Base-by-base conservation (phyloP, 2,329 filamentous ascomycete genomes). In the Hymenoscyphus albidus region DNA sequence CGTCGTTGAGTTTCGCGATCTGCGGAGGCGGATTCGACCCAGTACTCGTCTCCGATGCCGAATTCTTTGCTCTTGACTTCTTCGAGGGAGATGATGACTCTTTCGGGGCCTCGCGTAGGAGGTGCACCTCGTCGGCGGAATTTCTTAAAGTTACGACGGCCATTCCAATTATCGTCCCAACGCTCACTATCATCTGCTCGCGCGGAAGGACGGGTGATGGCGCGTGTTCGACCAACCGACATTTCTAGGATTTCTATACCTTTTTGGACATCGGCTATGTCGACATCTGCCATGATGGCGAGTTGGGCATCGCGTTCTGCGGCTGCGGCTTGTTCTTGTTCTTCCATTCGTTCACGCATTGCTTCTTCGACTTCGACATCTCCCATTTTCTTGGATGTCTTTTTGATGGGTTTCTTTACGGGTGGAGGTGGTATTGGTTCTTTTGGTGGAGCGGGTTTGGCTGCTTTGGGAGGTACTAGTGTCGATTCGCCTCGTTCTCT, bases 121-220 rank as follows among this genome's bases (percentile, higher is more conserved):
- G n/a, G 70, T 44, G 83, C 83, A 31, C 85, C 88, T 62, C 85
- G 81, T 62, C 81, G 82, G 27, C 83, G 82, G 74, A 99, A 99
- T 71, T 87, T 90, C 76, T 99, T 99, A 80, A 97, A 99, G 74
- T 99, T 98, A 77, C 92, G 94, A 55, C 94, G 84, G 0, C 94
- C 95, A 74, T 97, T 96, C 95, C 95, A 99, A 48, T 83, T 83
- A 0, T 92, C 87, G 69, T 97, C 86, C 93, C 94, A 97, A 51
- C 91, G 83, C 5, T 88, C 85, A 18, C 82, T 77, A 40, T 76
- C 76, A n/a, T 78, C 74, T 18, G 73, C 76, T 61, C 77, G 77
- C 5, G 54, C 55, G 1, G 61, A 66, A 38, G 70, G 64, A 62
- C 72, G 67, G 61, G 71, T 71, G 71, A 69, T 70, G 67, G 67